Evolutionary conservation across 2,329 filamentous ascomycete species (phyloP).

Genomic region (Aspergillus sojae): DNA sequence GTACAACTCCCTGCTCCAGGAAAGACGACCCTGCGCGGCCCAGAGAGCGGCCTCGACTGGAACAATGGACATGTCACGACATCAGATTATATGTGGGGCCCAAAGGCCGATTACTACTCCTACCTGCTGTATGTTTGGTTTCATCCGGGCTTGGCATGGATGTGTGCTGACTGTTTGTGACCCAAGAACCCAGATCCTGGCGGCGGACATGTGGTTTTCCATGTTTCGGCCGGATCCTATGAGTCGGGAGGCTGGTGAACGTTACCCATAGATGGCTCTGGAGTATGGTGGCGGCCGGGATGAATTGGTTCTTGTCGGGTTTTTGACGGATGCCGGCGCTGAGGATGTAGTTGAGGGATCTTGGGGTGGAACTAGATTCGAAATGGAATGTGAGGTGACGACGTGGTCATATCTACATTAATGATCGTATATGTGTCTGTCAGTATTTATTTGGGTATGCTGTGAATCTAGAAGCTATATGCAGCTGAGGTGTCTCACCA

Average conservation of each 20-base stretch:
- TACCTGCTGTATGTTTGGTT: slow-evolving; percentile 8
- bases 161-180: not conserved
- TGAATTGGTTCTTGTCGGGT: not conserved
- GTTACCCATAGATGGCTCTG: not conserved
- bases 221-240: not conserved
- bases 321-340: not conserved
- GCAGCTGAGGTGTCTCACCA: no score
- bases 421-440: not conserved
- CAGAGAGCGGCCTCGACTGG: not conserved
- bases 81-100: slow-evolving; percentile 5
- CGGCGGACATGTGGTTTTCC: not conserved
- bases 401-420: not conserved
- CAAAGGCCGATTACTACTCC: slow-evolving; percentile 8
- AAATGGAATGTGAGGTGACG: not conserved
- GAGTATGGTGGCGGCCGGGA: not conserved
- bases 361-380: not conserved
- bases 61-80: slow-evolving; percentile 4
- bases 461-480: not conserved
- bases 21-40: not conserved
- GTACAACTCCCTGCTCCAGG: not conserved
- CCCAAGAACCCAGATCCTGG: not conserved
- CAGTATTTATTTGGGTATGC: not conserved
- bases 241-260: not conserved
- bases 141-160: not conserved
- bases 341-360: not conserved